Conservation (phyloP, 768 basidiomycete genomes). For the Hortiboletus flavorubellus region DNA sequence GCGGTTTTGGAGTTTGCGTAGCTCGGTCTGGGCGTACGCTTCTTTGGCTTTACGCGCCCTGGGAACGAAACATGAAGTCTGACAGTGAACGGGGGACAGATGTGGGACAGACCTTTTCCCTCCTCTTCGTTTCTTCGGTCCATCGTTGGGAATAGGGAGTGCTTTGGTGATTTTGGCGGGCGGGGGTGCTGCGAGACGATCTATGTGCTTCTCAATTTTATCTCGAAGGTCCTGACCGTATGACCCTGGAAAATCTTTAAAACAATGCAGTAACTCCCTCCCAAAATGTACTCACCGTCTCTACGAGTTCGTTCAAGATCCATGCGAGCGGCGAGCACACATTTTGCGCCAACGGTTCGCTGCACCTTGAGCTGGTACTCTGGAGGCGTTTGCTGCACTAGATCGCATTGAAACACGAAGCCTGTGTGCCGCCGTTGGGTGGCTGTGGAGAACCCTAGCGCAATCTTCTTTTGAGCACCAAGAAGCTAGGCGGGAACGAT, state of each 20-base stretch:
- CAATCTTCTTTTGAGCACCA: slow-evolving; percentile 90
- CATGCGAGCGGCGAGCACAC: slow-evolving; percentile 86
- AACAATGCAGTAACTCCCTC: neutral
- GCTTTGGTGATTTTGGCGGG: slow-evolving; percentile 93
- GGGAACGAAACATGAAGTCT: neutral
- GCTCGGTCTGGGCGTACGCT: slow-evolving; percentile 93
- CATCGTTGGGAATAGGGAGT: slow-evolving; percentile 90
- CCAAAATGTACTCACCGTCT: slow-evolving; percentile 55
- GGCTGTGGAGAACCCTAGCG: slow-evolving; percentile 85
- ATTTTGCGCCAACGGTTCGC: slow-evolving; percentile 90
- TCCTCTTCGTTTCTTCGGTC: slow-evolving; percentile 92
- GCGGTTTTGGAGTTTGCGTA: slow-evolving; percentile 95
- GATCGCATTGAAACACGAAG: slow-evolving; percentile 92
- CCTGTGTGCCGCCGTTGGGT: slow-evolving; percentile 92
- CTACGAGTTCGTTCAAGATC: slow-evolving; percentile 83
- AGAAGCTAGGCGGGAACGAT: slow-evolving; percentile 59
- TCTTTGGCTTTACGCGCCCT: slow-evolving; percentile 99
- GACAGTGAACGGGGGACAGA: neutral
- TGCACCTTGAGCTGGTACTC: slow-evolving; percentile 93
- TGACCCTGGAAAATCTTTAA: slow-evolving; percentile 42
- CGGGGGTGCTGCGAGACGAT: slow-evolving; percentile 88
- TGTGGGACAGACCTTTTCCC: slow-evolving; percentile 72
- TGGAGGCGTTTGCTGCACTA: slow-evolving; percentile 79
- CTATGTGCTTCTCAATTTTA: slow-evolving; percentile 91
- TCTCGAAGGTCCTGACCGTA: slow-evolving; percentile 80